Conservation (phyloP, 768 basidiomycete genomes). For the Amanita inopinata region DNA sequence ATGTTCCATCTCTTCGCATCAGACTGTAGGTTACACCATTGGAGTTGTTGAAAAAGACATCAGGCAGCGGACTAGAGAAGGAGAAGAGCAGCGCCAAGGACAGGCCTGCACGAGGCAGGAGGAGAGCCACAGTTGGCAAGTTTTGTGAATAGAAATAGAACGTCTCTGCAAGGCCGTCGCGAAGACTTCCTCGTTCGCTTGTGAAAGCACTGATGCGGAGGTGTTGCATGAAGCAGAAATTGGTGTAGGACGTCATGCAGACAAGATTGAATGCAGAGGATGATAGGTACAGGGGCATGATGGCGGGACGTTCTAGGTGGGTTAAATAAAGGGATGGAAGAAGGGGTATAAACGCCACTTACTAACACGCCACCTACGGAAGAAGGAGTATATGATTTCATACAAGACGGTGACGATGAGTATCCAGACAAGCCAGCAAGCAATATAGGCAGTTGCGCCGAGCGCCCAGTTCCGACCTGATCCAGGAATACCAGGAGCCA, state of each 20-base stretch:
- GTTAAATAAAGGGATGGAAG: conserved; percentile 8
- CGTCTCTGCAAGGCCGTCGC: conserved; percentile 63
- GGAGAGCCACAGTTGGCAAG: conserved; percentile 67
- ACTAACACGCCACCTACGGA: conserved; percentile 72
- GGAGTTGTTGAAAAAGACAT: conserved; percentile 36
- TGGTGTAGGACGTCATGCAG: conserved; percentile 69
- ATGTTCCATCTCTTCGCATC: conserved; percentile 55
- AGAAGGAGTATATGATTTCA: conserved; percentile 67
- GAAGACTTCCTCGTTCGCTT: conserved; percentile 34
- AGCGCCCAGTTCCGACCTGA: conserved; percentile 76
- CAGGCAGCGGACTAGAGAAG: conserved; percentile 43
- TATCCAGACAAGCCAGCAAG: conserved; percentile 72
- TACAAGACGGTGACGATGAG: conserved; percentile 67
- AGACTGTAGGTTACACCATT: too few species aligned
- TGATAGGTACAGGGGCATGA: conserved; percentile 78
- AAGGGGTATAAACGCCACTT: conserved; percentile 26
- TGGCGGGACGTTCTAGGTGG: conserved; percentile 63
- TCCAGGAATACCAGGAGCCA: conserved; percentile 56
- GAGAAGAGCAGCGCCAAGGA: conserved; percentile 61
- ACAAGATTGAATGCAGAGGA: conserved; percentile 67
- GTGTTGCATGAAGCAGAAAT: conserved; percentile 79
- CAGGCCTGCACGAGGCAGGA: conserved; percentile 77
- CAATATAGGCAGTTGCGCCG: conserved; percentile 73
- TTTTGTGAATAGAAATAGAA: conserved; percentile 83
- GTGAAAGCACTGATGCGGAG: conserved; percentile 64